Conservation (phyloP, 2,329 filamentous ascomycete species). For the Paraconiothyrium sp. region DNA sequence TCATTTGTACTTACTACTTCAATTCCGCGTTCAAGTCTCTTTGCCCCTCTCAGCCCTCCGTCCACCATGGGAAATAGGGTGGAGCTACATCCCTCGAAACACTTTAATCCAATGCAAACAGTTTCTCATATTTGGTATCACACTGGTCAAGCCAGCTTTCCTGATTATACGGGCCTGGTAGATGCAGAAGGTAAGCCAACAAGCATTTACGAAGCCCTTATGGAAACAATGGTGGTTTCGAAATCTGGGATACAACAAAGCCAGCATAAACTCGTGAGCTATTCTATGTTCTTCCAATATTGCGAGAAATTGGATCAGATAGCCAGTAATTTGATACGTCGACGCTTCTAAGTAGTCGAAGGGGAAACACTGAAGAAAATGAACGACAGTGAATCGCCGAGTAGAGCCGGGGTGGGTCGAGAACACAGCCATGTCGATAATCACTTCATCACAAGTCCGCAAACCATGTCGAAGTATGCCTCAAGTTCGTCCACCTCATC, state of each 20-base stretch:
- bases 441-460: too few species aligned
- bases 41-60: too few species aligned
- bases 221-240: conserved; percentile 24
- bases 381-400: background rate
- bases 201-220: conserved; percentile 25
- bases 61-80: too few species aligned
- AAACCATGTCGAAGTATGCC: too few species aligned
- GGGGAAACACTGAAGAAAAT: background rate
- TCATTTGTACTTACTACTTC: too few species aligned
- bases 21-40: too few species aligned
- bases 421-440: background rate
- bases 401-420: background rate
- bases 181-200: conserved; percentile 25
- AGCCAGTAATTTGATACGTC: background rate
- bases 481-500: too few species aligned
- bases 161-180: background rate
- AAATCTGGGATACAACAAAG: background rate
- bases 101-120: too few species aligned
- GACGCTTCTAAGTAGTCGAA: background rate
- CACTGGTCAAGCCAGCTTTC: background rate
- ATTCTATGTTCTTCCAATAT: background rate
- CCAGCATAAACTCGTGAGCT: background rate
- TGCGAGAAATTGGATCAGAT: background rate
- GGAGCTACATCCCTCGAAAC: too few species aligned
- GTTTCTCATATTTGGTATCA: background rate